These are phyloP conservation scores for Citrus mangshanensis DNA, from an alignment of 345 rosid species.

Conservation along the genomic window DNA sequence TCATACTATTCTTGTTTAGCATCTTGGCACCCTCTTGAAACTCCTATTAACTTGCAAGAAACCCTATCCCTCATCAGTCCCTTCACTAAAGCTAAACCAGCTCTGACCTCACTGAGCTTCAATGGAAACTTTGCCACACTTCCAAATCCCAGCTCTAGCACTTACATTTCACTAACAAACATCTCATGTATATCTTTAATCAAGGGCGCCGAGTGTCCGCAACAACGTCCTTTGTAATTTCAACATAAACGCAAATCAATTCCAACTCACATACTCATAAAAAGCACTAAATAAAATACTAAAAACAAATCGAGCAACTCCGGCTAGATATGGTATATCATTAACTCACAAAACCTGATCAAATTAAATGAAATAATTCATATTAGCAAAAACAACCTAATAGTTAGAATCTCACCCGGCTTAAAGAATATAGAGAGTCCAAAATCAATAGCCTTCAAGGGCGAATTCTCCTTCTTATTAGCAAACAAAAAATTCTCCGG, in stretches of 20 bases:
- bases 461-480: conserved; percentile 98
- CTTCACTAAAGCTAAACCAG: not conserved
- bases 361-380: not conserved
- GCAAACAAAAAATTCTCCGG: conserved; percentile 98
- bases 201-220: not conserved
- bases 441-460: conserved; percentile 96
- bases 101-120: not conserved
- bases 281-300: not conserved
- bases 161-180: not conserved
- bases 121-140: not conserved
- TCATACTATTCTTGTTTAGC: not conserved
- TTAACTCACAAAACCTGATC: not conserved
- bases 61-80: not conserved
- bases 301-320: not conserved
- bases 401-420: conserved; percentile 59
- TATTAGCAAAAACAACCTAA: not conserved
- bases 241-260: not conserved
- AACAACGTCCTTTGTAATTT: not conserved
- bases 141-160: not conserved
- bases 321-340: not conserved
- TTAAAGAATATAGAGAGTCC: conserved; percentile 98
- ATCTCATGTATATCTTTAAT: not conserved
- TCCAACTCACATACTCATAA: not conserved
- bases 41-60: not conserved
- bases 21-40: not conserved